A percentile compares a stretch with the other conserved stretches of the same genome.
phyloP scores from a whole-genome alignment of 2,329 filamentous ascomycete genomes.

The Penicillium sp. region DNA sequence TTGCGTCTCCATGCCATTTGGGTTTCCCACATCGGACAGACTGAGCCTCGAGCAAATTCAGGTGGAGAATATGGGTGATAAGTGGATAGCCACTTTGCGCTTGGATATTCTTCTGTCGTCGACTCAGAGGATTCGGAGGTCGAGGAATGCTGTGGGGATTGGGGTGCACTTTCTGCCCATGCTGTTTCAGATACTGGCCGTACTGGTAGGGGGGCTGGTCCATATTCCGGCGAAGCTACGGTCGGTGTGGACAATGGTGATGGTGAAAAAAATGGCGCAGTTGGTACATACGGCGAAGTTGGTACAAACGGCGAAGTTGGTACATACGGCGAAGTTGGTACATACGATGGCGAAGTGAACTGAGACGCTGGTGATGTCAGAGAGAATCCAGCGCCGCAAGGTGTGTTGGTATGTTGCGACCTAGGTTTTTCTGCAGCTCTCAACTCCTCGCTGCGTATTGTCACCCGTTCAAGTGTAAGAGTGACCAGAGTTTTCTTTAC shows the following conservation, averaged over 20 bases:
- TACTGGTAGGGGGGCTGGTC: conserved; percentile 2
- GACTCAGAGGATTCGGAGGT: conserved; percentile 3
- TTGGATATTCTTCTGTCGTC: conserved; percentile 4
- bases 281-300: no score
- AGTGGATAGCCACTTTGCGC: neutral
- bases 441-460: no score
- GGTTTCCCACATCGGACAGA: neutral
- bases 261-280: neutral
- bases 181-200: neutral
- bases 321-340: no score
- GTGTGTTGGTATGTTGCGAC: no score
- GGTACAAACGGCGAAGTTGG: no score
- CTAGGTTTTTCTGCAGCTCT: no score
- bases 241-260: neutral
- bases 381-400: no score
- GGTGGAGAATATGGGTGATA: conserved; percentile 3
- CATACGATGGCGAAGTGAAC: no score
- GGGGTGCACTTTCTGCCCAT: neutral
- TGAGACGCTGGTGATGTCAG: no score
- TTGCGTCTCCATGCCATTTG: conserved; percentile 1
- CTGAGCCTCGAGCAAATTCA: neutral
- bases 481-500: no score
- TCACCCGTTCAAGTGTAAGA: no score
- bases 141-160: neutral
- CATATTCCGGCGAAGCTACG: neutral